These are phyloP conservation scores for Falciphora oryzae DNA, from an alignment of 2,329 filamentous ascomycete genomes.

Conservation along the genomic window DNA sequence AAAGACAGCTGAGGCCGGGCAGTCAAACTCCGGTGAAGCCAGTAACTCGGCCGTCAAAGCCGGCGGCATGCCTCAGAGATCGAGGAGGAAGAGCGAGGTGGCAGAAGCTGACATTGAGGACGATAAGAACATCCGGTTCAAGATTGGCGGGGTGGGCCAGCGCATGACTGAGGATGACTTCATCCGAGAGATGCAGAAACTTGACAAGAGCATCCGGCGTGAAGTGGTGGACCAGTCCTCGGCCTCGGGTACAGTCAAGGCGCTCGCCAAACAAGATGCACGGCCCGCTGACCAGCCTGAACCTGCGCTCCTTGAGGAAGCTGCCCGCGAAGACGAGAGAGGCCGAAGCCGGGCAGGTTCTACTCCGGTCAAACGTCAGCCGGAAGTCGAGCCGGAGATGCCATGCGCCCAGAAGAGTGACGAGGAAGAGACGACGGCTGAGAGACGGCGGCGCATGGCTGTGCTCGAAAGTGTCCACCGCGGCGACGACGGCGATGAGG, in stretches of 20 bases:
- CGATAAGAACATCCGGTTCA: slow-evolving; percentile 69
- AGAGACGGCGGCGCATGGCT: slow-evolving; percentile 59
- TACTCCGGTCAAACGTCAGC: neutral
- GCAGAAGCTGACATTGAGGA: slow-evolving; percentile 50
- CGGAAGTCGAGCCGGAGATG: slow-evolving; percentile 1
- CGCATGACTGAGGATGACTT: slow-evolving; percentile 80
- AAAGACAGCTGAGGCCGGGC: slow-evolving; percentile 24
- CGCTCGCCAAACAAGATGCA: slow-evolving; percentile 37
- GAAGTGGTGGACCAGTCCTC: slow-evolving; percentile 47
- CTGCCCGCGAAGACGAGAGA: neutral
- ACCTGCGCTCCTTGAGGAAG: neutral
- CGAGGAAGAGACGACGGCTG: slow-evolving; percentile 61
- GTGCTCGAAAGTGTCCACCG: slow-evolving; percentile 39
- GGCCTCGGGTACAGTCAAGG: slow-evolving; percentile 43
- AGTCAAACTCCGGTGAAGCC: slow-evolving; percentile 22
- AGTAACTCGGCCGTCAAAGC: slow-evolving; percentile 22
- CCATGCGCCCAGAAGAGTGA: slow-evolving; percentile 21
- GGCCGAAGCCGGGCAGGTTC: neutral
- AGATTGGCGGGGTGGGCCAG: slow-evolving; percentile 63
- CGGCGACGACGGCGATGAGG: slow-evolving; percentile 30
- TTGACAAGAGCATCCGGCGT: slow-evolving; percentile 60
- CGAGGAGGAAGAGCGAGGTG: slow-evolving; percentile 35
- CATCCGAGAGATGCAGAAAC: slow-evolving; percentile 64
- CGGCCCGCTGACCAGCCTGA: neutral
- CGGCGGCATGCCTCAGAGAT: slow-evolving; percentile 25